Evolutionary conservation across 257 asterid genomes (phyloP).

Genomic region (Solanum tarijense): DNA sequence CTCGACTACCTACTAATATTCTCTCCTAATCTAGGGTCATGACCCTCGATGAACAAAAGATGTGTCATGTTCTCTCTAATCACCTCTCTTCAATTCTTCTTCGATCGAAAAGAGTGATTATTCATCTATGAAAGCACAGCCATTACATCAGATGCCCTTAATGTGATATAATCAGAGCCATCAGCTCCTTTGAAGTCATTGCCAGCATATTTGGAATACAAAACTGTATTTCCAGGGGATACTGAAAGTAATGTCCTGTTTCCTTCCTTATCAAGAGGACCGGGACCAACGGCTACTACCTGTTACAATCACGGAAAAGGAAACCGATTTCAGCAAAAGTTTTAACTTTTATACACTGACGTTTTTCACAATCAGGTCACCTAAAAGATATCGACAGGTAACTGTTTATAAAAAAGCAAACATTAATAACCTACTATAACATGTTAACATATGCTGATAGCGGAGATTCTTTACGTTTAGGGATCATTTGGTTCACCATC

Average conservation of each 20-base stretch:
- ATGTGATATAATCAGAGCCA: conserved; percentile 61
- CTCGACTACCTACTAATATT: not conserved
- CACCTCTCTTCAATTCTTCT: not conserved
- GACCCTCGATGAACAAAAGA: not conserved
- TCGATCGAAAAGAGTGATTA: not conserved
- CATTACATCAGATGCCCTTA: conserved; percentile 72
- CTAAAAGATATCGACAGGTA: not conserved
- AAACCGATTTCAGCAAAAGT: not conserved
- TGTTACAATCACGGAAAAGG: conserved; percentile 2
- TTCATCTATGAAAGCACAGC: conserved; percentile 20
- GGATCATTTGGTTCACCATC: not conserved
- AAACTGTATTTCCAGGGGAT: conserved; percentile 62
- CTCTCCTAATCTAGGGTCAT: not conserved
- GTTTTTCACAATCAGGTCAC: not conserved
- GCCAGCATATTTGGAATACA: conserved; percentile 89
- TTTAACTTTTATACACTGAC: not conserved
- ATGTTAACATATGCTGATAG: not conserved
- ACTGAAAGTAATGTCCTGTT: conserved; percentile 54
- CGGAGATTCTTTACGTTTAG: not conserved
- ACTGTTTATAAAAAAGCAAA: not conserved
- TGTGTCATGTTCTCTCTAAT: not conserved
- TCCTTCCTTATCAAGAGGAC: conserved; percentile 75
- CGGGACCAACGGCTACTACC: conserved; percentile 89
- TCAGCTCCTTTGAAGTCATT: conserved; percentile 73
- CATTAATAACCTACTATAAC: not conserved